Evolutionary conservation across 73 alveolate species (phyloP).

Genomic region (Symbiodinium natans): DNA sequence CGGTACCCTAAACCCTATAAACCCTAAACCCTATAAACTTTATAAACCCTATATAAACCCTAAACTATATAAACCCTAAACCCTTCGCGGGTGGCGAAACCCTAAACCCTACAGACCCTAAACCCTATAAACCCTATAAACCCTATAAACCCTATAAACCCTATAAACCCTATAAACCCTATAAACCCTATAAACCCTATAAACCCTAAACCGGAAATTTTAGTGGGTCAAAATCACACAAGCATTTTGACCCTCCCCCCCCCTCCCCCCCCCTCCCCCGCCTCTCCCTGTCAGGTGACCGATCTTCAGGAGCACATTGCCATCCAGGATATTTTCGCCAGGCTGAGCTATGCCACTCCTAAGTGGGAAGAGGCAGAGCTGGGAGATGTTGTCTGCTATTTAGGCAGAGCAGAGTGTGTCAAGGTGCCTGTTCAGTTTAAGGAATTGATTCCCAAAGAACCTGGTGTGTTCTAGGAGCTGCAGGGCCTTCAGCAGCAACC

Average conservation of each 20-base stretch:
- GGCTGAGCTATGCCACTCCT: neutral
- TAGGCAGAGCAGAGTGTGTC: neutral
- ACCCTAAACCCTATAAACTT: neutral
- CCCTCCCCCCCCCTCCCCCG: neutral
- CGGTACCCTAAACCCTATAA: neutral
- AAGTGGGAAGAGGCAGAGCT: neutral
- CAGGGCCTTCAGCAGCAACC: neutral
- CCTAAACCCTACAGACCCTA: no score
- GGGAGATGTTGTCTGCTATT: neutral
- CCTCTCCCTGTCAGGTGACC: neutral
- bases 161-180: no score
- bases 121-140: no score
- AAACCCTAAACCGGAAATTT: no score
- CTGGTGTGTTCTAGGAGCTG: no score
- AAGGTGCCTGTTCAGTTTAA: neutral
- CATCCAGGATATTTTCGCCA: neutral
- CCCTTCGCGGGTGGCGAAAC: no score
- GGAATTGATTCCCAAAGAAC: neutral
- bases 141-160: no score
- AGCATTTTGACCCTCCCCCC: no score
- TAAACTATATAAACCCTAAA: no score
- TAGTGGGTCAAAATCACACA: no score
- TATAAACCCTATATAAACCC: no score
- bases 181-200: no score
- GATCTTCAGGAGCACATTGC: neutral